Conservation (phyloP, 495 filamentous ascomycete species). For the Neurospora sp. region DNA sequence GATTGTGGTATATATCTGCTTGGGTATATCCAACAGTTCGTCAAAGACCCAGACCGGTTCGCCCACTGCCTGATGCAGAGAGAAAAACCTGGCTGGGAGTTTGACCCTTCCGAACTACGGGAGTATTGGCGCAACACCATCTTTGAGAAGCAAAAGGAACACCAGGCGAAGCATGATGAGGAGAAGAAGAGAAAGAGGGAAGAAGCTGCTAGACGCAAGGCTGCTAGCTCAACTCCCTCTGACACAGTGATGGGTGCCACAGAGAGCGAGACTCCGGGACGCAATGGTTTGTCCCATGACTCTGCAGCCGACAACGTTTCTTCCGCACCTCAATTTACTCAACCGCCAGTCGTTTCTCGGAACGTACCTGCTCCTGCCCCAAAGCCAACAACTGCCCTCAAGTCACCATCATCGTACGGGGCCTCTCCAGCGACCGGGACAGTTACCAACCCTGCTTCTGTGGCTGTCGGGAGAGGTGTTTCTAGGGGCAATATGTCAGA, state of each 20-base stretch:
- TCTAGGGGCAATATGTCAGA: not conserved
- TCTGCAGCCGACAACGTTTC: not conserved
- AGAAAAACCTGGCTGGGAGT: constrained; percentile 22
- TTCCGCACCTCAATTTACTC: not conserved
- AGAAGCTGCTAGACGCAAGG: not conserved
- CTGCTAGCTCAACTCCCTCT: not conserved
- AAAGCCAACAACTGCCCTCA: not conserved
- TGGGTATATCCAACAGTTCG: constrained; percentile 73
- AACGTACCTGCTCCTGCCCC: not conserved
- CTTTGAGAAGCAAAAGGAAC: constrained; percentile 21
- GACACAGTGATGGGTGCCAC: not conserved
- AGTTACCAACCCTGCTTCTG: not conserved
- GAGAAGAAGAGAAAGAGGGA: constrained; percentile 14
- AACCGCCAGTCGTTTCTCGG: not conserved
- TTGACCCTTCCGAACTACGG: constrained; percentile 26
- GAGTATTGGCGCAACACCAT: constrained; percentile 28
- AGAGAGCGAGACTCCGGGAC: not conserved
- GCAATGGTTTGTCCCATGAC: not conserved
- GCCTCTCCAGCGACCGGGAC: not conserved
- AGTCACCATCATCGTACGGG: not conserved
- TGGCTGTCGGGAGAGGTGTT: not conserved
- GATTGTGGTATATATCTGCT: constrained; percentile 87
- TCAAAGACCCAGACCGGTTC: constrained; percentile 57
- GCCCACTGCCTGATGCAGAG: constrained; percentile 25
- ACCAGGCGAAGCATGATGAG: constrained; percentile 19